A percentile compares a stretch with the other conserved stretches of the same genome.
Evolutionary conservation across 805 yeast species (phyloP).

Genomic region (Candida nanaspora): DNA sequence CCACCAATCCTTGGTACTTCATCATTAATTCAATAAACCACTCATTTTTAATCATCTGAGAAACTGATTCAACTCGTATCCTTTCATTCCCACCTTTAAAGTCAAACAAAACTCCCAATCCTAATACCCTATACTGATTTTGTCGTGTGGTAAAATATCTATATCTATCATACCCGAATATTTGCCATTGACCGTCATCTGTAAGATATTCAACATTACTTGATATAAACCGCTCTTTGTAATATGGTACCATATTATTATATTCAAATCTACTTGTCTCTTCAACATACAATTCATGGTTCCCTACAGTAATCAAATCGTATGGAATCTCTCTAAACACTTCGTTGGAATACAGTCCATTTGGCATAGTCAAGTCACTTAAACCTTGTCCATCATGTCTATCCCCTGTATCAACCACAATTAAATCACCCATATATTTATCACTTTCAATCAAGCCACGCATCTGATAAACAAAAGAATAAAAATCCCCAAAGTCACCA

Average conservation of each 20-base stretch:
- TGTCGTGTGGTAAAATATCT: slow-evolving; percentile 59
- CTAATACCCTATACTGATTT: slow-evolving; percentile 43
- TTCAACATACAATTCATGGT: slow-evolving; percentile 78
- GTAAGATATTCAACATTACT: slow-evolving; percentile 60
- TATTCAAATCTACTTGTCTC: slow-evolving; percentile 62
- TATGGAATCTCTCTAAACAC: slow-evolving; percentile 56
- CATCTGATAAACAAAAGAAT: slow-evolving; percentile 57
- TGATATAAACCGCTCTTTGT: slow-evolving; percentile 58
- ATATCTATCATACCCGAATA: slow-evolving; percentile 61
- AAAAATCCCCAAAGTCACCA: slow-evolving; percentile 90
- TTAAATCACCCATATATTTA: slow-evolving; percentile 41
- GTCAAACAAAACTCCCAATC: slow-evolving; percentile 76
- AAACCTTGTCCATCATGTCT: slow-evolving; percentile 93
- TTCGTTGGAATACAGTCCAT: slow-evolving; percentile 56
- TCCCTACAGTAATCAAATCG: slow-evolving; percentile 80
- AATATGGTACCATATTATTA: slow-evolving; percentile 48
- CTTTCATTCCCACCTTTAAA: slow-evolving; percentile 53
- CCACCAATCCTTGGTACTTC: slow-evolving; percentile 37
- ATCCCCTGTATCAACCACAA: slow-evolving; percentile 86
- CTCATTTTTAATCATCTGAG: slow-evolving; percentile 40
- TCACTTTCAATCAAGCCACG: too few species aligned
- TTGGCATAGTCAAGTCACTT: slow-evolving; percentile 69
- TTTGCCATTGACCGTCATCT: slow-evolving; percentile 38
- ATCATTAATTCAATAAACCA: slow-evolving; percentile 57
- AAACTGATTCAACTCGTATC: slow-evolving; percentile 58